Evolutionary conservation across 768 basidiomycete species (phyloP).

Genomic region (Calvatia gigantea): DNA sequence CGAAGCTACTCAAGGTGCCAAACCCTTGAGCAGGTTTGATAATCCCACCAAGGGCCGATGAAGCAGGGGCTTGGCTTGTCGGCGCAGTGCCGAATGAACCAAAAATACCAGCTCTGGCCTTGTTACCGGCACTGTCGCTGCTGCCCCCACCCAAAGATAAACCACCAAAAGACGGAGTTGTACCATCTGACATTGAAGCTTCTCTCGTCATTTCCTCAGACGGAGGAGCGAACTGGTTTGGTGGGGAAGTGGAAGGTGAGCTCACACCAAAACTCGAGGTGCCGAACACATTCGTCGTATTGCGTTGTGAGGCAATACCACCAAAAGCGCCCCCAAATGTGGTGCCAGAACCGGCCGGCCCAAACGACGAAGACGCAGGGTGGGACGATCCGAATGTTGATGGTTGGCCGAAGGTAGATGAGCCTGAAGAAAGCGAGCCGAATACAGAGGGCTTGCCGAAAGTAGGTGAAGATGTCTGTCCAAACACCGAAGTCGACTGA

Average conservation of each 20-base stretch:
- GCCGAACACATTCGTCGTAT: conserved; percentile 19
- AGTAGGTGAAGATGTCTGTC: conserved; percentile 24
- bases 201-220: conserved; percentile 37
- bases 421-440: conserved; percentile 18
- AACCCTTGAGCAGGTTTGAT: conserved; percentile 34
- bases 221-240: conserved; percentile 15
- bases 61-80: conserved; percentile 17
- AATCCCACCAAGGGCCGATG: conserved; percentile 24
- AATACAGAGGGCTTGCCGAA: conserved; percentile 20
- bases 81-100: conserved; percentile 28
- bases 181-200: conserved; percentile 44
- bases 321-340: conserved; percentile 21
- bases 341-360: conserved; percentile 24
- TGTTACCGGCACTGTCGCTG: conserved; percentile 20
- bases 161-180: conserved; percentile 34
- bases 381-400: conserved; percentile 4
- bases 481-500: conserved; percentile 25
- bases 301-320: neutral
- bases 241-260: conserved; percentile 19
- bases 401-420: conserved; percentile 29
- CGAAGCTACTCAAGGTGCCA: conserved; percentile 28
- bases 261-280: conserved; percentile 17
- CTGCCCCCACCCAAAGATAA: conserved; percentile 31
- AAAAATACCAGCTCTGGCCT: conserved; percentile 31
- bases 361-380: conserved; percentile 14